Conservation (phyloP, 306 rosid genomes). For the Sophora flavescens region DNA sequence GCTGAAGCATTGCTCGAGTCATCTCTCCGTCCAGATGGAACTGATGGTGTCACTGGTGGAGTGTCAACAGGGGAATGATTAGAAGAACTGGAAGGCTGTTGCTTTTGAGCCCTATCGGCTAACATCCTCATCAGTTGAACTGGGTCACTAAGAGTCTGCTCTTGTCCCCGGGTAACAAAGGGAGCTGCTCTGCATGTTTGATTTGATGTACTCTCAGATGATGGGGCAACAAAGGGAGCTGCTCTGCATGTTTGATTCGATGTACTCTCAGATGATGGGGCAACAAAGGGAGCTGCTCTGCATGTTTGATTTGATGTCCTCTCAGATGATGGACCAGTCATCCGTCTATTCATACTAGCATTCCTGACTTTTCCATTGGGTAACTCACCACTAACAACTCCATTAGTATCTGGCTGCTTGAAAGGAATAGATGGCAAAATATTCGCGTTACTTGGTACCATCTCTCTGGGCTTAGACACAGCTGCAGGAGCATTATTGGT, state of each 20-base stretch:
- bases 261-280: conserved; percentile 66
- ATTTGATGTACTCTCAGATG: conserved; percentile 46
- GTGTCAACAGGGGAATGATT: conserved; percentile 69
- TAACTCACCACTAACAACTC: conserved; percentile 63
- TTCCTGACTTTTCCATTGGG: conserved; percentile 74
- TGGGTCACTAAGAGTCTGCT: conserved; percentile 75
- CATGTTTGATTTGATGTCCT: conserved; percentile 61
- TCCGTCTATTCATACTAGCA: conserved; percentile 54
- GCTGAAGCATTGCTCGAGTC: conserved; percentile 80
- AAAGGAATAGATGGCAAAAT: conserved; percentile 59
- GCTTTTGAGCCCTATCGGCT: conserved; percentile 75
- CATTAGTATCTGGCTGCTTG: conserved; percentile 69
- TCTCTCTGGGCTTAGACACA: conserved; percentile 72
- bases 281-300: conserved; percentile 59
- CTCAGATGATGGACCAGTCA: conserved; percentile 65
- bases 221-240: conserved; percentile 57
- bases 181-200: conserved; percentile 65
- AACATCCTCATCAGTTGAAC: conserved; percentile 83
- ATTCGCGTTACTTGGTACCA: conserved; percentile 56
- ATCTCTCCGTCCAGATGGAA: conserved; percentile 65
- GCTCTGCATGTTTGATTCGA: conserved; percentile 64
- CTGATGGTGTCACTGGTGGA: conserved; percentile 59
- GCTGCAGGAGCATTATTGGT: conserved; percentile 59
- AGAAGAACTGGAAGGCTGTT: conserved; percentile 69
- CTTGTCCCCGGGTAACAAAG: conserved; percentile 68